A percentile compares a stretch with the other conserved stretches of the same genome.
phyloP scores from a whole-genome alignment of 2,329 filamentous ascomycete genomes.

The Sporothrix phasma region DNA sequence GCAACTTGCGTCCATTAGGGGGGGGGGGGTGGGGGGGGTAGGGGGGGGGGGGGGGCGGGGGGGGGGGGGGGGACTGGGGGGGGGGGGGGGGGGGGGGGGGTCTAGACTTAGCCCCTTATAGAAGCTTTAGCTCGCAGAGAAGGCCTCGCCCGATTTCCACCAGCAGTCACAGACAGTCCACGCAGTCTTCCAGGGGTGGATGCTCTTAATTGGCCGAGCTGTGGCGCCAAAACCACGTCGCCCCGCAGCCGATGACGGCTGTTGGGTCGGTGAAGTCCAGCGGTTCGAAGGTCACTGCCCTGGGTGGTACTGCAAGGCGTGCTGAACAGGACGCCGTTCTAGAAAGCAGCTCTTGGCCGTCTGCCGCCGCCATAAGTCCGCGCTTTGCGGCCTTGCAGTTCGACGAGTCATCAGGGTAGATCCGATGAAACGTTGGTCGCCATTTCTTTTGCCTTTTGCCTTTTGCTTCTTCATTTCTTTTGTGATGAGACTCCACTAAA shows the following conservation, averaged over 20 bases:
- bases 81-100: not conserved
- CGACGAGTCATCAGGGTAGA: not conserved
- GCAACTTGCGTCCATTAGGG: too few species aligned
- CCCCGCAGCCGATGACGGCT: not conserved
- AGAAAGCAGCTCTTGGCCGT: not conserved
- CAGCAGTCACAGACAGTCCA: too few species aligned
- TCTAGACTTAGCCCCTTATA: too few species aligned
- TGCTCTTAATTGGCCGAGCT: slow-evolving; percentile 7
- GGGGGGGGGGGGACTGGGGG: not conserved
- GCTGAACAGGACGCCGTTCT: not conserved
- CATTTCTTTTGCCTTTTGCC: not conserved
- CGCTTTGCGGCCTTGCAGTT: not conserved
- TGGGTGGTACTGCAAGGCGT: too few species aligned
- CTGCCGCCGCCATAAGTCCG: slow-evolving; percentile 6
- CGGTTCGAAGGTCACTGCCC: not conserved
- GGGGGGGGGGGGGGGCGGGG: not conserved
- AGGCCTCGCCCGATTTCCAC: not conserved
- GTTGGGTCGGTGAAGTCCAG: too few species aligned
- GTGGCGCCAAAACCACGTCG: slow-evolving; percentile 1
- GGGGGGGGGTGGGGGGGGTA: too few species aligned
- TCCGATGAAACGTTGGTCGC: not conserved
- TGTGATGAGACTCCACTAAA: not conserved
- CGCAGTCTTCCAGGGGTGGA: not conserved
- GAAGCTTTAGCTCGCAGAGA: too few species aligned
- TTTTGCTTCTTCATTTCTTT: not conserved